A percentile compares a stretch with the other conserved stretches of the same genome.
Conservation (phyloP, 768 basidiomycete genomes). For the Cantharellus cinnabarinus region DNA sequence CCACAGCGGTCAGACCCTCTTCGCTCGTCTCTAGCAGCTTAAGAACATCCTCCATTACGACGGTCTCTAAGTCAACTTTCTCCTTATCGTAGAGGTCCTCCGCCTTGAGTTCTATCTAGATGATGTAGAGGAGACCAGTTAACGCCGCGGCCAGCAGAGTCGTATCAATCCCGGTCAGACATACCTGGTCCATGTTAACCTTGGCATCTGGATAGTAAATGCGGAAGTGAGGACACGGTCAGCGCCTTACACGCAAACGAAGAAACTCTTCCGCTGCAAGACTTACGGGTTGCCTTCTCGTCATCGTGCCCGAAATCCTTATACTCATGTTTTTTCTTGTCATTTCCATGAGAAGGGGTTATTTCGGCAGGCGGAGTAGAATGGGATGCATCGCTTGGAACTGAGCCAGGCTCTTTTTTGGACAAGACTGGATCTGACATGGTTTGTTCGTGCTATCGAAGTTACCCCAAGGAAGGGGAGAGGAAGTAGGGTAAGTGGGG, state of each 20-base stretch:
- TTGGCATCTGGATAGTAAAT: constrained; percentile 39
- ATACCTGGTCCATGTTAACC: constrained; percentile 65
- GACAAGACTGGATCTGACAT: background rate
- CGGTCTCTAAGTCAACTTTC: constrained; percentile 96
- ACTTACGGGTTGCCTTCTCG: constrained; percentile 46
- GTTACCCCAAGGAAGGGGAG: no score
- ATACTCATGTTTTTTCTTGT: constrained; percentile 60
- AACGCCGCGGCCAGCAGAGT: background rate
- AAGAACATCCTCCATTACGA: constrained; percentile 93
- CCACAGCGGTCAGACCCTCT: constrained; percentile 50
- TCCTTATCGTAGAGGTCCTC: constrained; percentile 96
- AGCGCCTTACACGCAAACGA: background rate
- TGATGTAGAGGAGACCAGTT: background rate
- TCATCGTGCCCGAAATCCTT: constrained; percentile 68
- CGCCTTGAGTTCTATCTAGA: constrained; percentile 66
- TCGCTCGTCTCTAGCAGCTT: constrained; percentile 82
- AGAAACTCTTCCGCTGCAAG: background rate
- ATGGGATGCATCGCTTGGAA: background rate
- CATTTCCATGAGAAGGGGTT: background rate
- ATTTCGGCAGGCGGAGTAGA: background rate
- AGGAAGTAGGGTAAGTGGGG: no score
- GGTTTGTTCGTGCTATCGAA: background rate
- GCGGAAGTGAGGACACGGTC: background rate
- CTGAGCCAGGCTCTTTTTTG: background rate
- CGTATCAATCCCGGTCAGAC: background rate